Evolutionary conservation across 2,329 filamentous ascomycete genomes (phyloP), one percentile per base, ranked within the genome.

Genomic region (Trichoderma guizhouense): DNA sequence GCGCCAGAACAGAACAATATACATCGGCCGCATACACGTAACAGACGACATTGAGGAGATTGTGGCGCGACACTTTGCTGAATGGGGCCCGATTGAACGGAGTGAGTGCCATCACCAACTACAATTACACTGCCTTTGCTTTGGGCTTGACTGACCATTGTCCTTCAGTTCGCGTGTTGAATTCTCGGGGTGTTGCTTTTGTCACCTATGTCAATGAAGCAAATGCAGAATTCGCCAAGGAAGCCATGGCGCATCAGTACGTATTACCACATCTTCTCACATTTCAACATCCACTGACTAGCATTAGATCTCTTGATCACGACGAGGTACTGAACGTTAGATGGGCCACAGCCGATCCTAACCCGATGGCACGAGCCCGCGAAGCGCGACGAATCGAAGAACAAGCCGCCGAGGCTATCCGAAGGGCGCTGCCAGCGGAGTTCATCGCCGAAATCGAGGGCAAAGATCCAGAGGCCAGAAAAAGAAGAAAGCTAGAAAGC

Each of bases 21-120:
- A 99, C 77, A 89, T 98, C 1, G 96, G 96, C 6, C 87, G 95
- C 62, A 98, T 99, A 80, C 94, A 98, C 81, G 95, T 97, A 43
- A 95, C 92, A 14, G 96, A 98, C 81, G 95, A 98, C 79, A 98
- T 98, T 74, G 95, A 99, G 80, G 96, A 99, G 82, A 89, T 98
- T 43, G 95, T 98, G 7, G 91, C 95, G 34, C 88, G 97, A 15
- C 96, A 99, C 82, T 98, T 98, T 79, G 92, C 94, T 28, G 96
- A 99, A 87, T 99, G 95, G 95, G 96, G 96, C 0, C 92, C 95
- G 77, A 86, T 99, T 64, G 95, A 98, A 80, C 89, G 96, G 58
- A 91, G 83, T 84, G 79, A 75, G 83, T 79, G 8, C 79, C 26
- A 4, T 14, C 3, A 21, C 26, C 39, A 18, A 11, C 18, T 57